Evolutionary conservation across 257 asterid genomes (phyloP).

Genomic region (Nicotiana otophora): DNA sequence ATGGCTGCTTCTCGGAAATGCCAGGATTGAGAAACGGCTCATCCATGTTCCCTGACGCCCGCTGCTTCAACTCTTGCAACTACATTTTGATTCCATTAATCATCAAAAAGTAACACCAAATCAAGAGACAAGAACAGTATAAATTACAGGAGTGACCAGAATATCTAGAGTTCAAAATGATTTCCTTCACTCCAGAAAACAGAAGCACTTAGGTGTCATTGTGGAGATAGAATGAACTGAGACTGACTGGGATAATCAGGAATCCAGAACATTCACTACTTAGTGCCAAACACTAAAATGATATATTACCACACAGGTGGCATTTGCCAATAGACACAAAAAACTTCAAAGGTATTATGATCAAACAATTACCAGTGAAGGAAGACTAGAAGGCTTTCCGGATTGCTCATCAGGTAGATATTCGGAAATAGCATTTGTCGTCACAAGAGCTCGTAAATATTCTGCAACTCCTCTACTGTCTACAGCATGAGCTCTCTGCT

Average conservation of each 20-base stretch:
- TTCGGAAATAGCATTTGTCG: slow-evolving; percentile 70
- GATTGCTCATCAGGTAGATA: slow-evolving; percentile 89
- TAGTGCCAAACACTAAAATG: not conserved
- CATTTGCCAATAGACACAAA: slow-evolving; percentile 1
- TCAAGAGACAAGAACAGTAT: not conserved
- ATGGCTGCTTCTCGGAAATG: slow-evolving; percentile 78
- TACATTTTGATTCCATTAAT: slow-evolving; percentile 27
- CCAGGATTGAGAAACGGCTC: slow-evolving; percentile 77
- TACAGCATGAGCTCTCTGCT: slow-evolving; percentile 82
- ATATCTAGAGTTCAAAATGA: not conserved
- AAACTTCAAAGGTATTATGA: not conserved
- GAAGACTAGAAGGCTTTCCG: slow-evolving; percentile 94
- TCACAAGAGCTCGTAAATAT: slow-evolving; percentile 82
- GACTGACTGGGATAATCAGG: not conserved
- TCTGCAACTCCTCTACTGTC: slow-evolving; percentile 94
- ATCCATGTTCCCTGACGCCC: slow-evolving; percentile 70
- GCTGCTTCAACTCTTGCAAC: slow-evolving; percentile 96
- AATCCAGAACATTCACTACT: not conserved
- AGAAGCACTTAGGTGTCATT: not conserved
- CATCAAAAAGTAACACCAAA: slow-evolving; percentile 17
- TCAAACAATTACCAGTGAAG: slow-evolving; percentile 63
- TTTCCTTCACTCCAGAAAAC: not conserved
- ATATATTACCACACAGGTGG: not conserved
- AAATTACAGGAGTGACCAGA: not conserved
- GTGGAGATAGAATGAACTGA: not conserved